Evolutionary conservation across 352 stramenopile species (phyloP), one percentile per base, ranked within the genome.

Genomic region (Phytophthora cajani): DNA sequence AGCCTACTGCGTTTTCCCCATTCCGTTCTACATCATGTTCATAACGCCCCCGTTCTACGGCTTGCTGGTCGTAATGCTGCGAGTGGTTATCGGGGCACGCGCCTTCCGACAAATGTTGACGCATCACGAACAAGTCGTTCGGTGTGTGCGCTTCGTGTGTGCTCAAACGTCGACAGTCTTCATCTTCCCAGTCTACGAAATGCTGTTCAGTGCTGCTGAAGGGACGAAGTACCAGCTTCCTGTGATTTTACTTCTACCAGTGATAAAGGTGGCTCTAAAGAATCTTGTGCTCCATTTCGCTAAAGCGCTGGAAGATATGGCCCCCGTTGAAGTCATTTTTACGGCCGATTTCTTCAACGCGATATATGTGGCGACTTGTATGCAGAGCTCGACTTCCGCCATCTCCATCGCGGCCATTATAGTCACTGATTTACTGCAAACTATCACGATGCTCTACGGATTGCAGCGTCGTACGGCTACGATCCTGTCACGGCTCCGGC

Each of bases 261-360:
- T 79, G 0, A 61, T 83, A 3, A 78, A 80, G 19, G 33, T 73
- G 3, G 8, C 60, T 2, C 52, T 83, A 11, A 67, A 67, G 21
- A 69, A 74, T n/a, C n/a, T 65, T 0, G 52, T 74, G n/a, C n/a
- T 61, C 0, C 40, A 49, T 9, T 61, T 36, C 38, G 52, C 51
- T 3, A 44, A 49, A 10, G 44, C 49, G 9, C 23, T 74, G 1
- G 67, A 70, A 23, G 67, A 74, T 14, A 53, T 62, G 19, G 46
- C 58, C 6, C 61, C 67, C 1, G 47, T 53, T 7, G 54, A 55
- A 32, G 61, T 64, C 4, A 69, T 74, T 53, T 69, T 74, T 14
- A 62, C 60, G 1, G 55, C 61, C 4, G 54, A 66, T 17, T 64
- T 69, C 54, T 74, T 74, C 56, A 67, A 74, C 32, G 50, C 67